A percentile compares a stretch with the other conserved stretches of the same genome.
phyloP scores from a whole-genome alignment of 192 early-diverging fungal species.

The Coemansia furcata region DNA sequence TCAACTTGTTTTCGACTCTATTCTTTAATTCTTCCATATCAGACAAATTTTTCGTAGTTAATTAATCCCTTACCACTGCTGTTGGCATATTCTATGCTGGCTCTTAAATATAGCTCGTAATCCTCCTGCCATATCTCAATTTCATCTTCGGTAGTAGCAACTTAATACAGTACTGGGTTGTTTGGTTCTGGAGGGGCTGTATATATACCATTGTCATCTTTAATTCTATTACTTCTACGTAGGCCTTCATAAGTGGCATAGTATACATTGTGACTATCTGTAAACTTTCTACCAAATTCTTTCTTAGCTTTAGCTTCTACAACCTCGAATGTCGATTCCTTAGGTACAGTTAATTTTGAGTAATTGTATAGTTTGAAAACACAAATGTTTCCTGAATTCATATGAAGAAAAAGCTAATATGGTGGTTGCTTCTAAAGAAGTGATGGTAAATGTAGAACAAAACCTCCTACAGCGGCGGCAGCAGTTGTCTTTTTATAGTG shows the following conservation, averaged over 20 bases:
- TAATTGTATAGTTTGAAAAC: neutral
- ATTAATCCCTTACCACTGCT: no score
- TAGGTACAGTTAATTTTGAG: no score
- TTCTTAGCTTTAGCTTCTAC: neutral
- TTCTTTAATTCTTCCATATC: no score
- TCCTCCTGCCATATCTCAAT: neutral
- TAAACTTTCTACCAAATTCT: neutral
- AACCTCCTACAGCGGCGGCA: neutral
- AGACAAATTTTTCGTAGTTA: no score
- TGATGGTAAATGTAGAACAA: neutral
- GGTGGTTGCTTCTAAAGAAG: neutral
- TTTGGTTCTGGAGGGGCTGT: neutral
- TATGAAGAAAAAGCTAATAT: neutral
- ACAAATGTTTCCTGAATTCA: neutral
- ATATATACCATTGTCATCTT: neutral
- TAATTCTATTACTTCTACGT: neutral
- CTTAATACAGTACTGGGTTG: neutral
- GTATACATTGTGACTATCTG: neutral
- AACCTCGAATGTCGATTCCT: neutral
- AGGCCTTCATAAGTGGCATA: neutral
- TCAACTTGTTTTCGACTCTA: no score
- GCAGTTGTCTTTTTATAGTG: neutral
- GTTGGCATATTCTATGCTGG: no score
- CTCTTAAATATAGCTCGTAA: no score
- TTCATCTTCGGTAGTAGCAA: neutral